Percentiles rank a stretch among this genome's conserved stretches.
Conservation (phyloP, 2,329 filamentous ascomycete species). For the Trichoderma koningiopsis region DNA sequence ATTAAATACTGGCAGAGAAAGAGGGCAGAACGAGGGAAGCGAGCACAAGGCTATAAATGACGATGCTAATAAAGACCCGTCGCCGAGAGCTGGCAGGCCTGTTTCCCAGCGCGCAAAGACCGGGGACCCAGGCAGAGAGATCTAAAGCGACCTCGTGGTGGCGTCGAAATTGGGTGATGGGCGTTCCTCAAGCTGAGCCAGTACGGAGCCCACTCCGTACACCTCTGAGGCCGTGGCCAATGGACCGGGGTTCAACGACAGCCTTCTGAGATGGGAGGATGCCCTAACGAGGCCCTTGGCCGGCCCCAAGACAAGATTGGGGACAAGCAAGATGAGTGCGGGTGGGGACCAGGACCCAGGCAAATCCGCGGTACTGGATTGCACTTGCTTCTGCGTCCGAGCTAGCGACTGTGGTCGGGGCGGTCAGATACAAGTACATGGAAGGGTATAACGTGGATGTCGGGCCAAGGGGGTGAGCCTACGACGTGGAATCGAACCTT, state of each 20-base stretch:
- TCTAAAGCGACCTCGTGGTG: conserved; percentile 43
- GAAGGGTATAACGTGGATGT: conserved; percentile 27
- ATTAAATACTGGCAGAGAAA: conserved; percentile 23
- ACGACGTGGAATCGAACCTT: conserved; percentile 3
- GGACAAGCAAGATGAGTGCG: conserved; percentile 29
- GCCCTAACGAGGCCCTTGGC: conserved; percentile 23
- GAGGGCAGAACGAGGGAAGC: conserved; percentile 19
- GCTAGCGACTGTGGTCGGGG: conserved; percentile 32
- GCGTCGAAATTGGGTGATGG: conserved; percentile 37
- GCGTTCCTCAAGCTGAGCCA: conserved; percentile 26
- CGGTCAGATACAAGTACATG: conserved; percentile 26
- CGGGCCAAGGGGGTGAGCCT: conserved; percentile 21
- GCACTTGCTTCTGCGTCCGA: conserved; percentile 36
- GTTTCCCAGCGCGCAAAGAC: conserved; percentile 24
- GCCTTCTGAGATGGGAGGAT: conserved; percentile 22
- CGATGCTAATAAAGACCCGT: conserved; percentile 29
- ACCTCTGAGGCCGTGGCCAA: conserved; percentile 23
- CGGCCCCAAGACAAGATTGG: conserved; percentile 23
- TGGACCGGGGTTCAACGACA: conserved; percentile 22
- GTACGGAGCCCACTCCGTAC: conserved; percentile 22
- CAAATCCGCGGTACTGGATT: conserved; percentile 41
- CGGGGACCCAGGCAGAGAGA: conserved; percentile 35
- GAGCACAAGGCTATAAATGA: conserved; percentile 26
- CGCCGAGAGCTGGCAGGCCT: conserved; percentile 27
- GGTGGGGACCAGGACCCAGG: conserved; percentile 31